phyloP scores from a whole-genome alignment of 2,329 filamentous ascomycete species.

The Talaromyces sp. region DNA sequence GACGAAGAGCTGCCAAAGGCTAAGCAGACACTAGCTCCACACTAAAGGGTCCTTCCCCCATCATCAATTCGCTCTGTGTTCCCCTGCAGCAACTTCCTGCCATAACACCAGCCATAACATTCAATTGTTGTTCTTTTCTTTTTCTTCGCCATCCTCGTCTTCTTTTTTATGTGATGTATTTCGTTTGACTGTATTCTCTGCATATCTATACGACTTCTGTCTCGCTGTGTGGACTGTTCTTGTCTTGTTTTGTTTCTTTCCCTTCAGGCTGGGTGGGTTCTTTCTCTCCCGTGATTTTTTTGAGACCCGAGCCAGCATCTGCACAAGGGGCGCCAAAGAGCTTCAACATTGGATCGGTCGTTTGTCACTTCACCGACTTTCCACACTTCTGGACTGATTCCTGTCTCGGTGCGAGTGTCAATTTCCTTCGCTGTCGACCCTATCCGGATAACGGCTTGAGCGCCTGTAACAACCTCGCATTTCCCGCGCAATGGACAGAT shows the following conservation, averaged over 20 bases:
- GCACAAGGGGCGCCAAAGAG: conserved; percentile 5
- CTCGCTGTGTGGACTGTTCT: not conserved
- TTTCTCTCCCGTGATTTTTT: conserved; percentile 5
- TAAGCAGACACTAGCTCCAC: not conserved
- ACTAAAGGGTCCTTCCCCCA: conserved; percentile 11
- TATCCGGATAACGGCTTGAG: conserved; percentile 8
- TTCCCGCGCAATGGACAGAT: conserved; percentile 40
- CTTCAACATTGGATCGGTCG: not conserved
- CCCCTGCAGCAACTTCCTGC: conserved; percentile 12
- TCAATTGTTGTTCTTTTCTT: not conserved
- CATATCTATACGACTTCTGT: not conserved
- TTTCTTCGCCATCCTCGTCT: not conserved
- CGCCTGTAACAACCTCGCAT: conserved; percentile 19
- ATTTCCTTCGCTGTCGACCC: not conserved
- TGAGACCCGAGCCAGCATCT: not conserved
- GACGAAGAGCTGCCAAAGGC: not conserved
- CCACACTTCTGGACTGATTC: not conserved
- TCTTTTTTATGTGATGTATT: conserved; percentile 3
- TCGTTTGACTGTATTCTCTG: not conserved
- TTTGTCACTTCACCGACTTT: not conserved
- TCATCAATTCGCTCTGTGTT: conserved; percentile 8
- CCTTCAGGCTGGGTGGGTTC: not conserved
- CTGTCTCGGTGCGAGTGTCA: not conserved
- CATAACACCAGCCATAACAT: not conserved
- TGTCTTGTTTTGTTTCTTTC: not conserved